phyloP scores from a whole-genome alignment of 1,284 basidiomycete species.

The Rhodotorula sp. region DNA sequence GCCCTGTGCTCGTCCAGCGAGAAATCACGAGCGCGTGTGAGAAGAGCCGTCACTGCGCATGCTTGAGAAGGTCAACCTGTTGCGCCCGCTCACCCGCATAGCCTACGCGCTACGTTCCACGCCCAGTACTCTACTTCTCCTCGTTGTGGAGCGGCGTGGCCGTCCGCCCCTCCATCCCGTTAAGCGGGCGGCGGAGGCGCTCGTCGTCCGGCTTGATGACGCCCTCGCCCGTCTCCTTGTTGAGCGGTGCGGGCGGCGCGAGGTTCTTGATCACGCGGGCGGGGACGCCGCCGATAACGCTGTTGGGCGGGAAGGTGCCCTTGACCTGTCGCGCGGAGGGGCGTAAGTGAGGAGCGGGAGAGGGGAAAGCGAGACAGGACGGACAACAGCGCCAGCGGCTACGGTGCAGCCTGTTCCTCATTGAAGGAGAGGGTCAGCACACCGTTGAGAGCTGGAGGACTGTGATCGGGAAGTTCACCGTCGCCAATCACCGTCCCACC shows the following conservation, averaged over 20 bases:
- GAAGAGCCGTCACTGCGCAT: no score
- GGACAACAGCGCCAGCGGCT: slow-evolving; percentile 29
- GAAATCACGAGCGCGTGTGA: no score
- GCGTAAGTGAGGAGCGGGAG: no score
- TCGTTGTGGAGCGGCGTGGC: background rate
- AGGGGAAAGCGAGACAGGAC: background rate
- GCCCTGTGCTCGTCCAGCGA: no score
- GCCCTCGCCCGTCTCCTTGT: background rate
- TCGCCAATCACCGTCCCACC: slow-evolving; percentile 36
- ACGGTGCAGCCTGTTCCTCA: slow-evolving; percentile 24
- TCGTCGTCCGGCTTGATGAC: slow-evolving; percentile 6
- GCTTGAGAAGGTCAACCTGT: no score
- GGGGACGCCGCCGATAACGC: slow-evolving; percentile 30
- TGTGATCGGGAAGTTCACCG: background rate
- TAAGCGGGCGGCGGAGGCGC: background rate
- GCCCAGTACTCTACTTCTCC: background rate
- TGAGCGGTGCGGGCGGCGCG: slow-evolving; percentile 1
- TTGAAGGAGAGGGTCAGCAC: background rate
- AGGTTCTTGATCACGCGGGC: slow-evolving; percentile 33
- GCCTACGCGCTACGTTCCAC: no score
- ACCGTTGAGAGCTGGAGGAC: no score
- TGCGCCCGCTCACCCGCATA: no score
- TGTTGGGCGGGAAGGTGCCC: slow-evolving; percentile 32
- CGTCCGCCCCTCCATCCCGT: background rate
- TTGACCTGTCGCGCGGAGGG: background rate